A percentile compares a stretch with the other conserved stretches of the same genome.
phyloP scores from a whole-genome alignment of 106 monocot species.

The Dendrobium chrysotoxum region DNA sequence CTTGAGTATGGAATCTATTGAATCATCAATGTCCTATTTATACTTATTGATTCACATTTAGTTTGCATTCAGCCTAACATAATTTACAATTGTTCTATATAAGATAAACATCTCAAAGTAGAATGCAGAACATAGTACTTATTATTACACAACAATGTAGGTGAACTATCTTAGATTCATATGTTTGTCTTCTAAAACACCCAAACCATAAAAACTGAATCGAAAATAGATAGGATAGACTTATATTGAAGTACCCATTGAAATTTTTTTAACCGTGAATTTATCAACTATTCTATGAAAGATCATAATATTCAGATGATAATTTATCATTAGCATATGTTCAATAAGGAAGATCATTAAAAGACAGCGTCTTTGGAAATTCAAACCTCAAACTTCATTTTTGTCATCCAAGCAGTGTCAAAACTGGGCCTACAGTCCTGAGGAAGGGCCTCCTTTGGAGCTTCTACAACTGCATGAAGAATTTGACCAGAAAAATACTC shows the following conservation, averaged over 20 bases:
- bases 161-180: background rate
- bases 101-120: background rate
- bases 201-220: background rate
- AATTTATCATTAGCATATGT: background rate
- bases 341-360: background rate
- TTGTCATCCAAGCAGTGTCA: conserved; percentile 60
- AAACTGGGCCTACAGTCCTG: conserved; percentile 74
- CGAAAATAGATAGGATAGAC: background rate
- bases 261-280: background rate
- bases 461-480: conserved; percentile 59
- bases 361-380: background rate
- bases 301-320: background rate
- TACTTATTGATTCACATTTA: background rate
- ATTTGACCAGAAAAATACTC: conserved; percentile 77
- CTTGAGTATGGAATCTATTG: background rate
- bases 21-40: background rate
- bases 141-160: background rate
- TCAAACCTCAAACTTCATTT: conserved; percentile 62
- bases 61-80: background rate
- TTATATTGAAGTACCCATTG: background rate
- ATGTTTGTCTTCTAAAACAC: background rate
- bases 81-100: background rate
- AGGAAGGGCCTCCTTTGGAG: conserved; percentile 90
- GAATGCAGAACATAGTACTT: background rate
- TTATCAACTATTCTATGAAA: background rate